These are phyloP conservation scores for Debaryomyces tyrocola DNA, from an alignment of 805 yeast species.

Conservation along the genomic window DNA sequence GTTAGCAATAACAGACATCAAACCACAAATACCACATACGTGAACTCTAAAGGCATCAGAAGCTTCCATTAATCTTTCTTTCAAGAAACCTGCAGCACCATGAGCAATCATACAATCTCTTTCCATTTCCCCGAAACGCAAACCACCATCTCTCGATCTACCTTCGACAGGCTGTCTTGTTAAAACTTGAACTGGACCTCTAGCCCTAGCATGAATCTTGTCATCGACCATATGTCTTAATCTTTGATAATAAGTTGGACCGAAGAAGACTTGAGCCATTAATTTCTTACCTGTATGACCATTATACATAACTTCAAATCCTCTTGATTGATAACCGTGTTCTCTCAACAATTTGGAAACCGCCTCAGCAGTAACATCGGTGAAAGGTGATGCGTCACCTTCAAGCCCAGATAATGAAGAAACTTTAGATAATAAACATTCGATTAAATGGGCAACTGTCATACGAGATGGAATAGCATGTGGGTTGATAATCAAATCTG, in stretches of 20 bases:
- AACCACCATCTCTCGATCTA: conserved; percentile 98
- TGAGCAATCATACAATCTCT: conserved; percentile 99
- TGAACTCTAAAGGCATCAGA: conserved; percentile 99
- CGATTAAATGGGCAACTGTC: conserved; percentile 99
- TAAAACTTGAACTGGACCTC: conserved; percentile 97
- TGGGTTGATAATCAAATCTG: conserved; percentile 96
- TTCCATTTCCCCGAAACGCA: conserved; percentile 99
- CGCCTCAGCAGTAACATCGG: conserved; percentile 97
- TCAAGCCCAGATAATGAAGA: conserved; percentile 93
- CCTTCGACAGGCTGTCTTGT: conserved; percentile 99
- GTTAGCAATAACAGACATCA: conserved; percentile 97
- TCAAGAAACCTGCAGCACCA: conserved; percentile 97
- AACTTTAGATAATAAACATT: conserved; percentile 93
- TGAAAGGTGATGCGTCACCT: conserved; percentile 99
- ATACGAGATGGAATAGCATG: conserved; percentile 99
- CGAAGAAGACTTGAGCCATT: conserved; percentile 98
- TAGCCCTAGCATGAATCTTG: conserved; percentile 97
- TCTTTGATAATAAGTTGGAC: conserved; percentile 99
- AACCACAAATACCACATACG: conserved; percentile 97
- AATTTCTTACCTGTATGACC: conserved; percentile 98
- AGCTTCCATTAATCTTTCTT: conserved; percentile 98
- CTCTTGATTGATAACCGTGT: conserved; percentile 97
- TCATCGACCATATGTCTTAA: conserved; percentile 99
- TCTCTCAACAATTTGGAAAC: conserved; percentile 88
- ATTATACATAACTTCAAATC: conserved; percentile 97